Percentiles rank a stretch among this genome's conserved stretches.
These are phyloP conservation scores for Cladophialophora psammophila DNA, from an alignment of 2,329 filamentous ascomycete species.

Conservation along the genomic window DNA sequence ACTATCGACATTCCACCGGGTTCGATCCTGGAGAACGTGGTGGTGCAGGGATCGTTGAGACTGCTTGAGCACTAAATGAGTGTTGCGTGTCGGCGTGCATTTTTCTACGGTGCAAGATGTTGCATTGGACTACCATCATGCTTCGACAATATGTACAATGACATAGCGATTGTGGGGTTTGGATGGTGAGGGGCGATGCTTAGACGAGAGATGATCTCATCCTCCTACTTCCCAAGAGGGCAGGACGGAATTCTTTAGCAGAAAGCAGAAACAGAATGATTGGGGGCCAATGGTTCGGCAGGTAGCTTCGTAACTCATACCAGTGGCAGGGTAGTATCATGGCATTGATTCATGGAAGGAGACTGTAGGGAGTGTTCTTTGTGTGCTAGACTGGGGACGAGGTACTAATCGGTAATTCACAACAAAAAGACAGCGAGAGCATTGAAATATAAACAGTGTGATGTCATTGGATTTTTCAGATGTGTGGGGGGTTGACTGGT, in stretches of 20 bases:
- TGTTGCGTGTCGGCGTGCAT: not conserved
- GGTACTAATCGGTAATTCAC: not conserved
- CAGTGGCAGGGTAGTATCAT: not conserved
- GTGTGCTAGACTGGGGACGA: not conserved
- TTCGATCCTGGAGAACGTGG: conserved; percentile 97
- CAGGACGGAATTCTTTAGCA: not conserved
- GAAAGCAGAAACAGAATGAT: not conserved
- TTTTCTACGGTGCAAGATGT: not conserved
- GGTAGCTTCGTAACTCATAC: not conserved
- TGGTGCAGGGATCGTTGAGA: conserved; percentile 94
- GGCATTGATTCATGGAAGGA: not conserved
- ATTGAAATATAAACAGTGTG: not conserved
- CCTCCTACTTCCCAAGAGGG: conserved; percentile 8
- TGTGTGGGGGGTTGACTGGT: not conserved
- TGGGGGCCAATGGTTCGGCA: not conserved
- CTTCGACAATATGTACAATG: not conserved
- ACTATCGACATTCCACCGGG: conserved; percentile 98
- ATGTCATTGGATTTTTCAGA: not conserved
- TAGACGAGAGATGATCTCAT: conserved; percentile 13
- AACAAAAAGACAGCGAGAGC: not conserved
- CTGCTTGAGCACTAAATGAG: conserved; percentile 69
- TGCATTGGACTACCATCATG: not conserved
- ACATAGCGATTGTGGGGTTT: conserved; percentile 1
- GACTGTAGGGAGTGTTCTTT: not conserved
- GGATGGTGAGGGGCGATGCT: conserved; percentile 1